phyloP scores from a whole-genome alignment of 176 grass and related monocot species.

The Melocanna baccifera region DNA sequence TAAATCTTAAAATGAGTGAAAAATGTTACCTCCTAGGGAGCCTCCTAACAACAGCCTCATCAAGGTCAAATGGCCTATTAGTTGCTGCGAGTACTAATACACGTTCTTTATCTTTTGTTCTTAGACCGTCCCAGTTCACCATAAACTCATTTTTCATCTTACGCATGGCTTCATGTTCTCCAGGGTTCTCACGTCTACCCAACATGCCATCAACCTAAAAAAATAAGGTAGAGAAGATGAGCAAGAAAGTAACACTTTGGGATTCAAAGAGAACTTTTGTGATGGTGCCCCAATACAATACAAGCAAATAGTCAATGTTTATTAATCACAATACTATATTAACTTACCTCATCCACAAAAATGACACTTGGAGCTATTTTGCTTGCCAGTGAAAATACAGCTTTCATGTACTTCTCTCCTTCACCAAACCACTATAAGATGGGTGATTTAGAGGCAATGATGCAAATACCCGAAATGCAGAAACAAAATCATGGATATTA shows the following conservation, averaged over 20 bases:
- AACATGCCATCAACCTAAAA: constrained; percentile 93
- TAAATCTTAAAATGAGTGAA: constrained; percentile 9
- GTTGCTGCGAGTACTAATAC: constrained; percentile 96
- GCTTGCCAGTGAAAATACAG: constrained; percentile 91
- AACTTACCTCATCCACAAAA: constrained; percentile 87
- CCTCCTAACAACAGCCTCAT: constrained; percentile 95
- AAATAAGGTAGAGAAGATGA: background rate
- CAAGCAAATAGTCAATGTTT: background rate
- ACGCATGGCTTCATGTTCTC: constrained; percentile 98
- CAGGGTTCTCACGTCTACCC: constrained; percentile 95
- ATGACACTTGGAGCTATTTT: constrained; percentile 97
- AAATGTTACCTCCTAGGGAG: constrained; percentile 75
- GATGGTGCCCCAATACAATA: background rate
- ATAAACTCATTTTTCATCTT: constrained; percentile 99
- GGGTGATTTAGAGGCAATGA: constrained; percentile 31
- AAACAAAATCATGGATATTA: background rate
- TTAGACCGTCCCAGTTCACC: constrained; percentile 98
- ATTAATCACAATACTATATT: constrained; percentile 3
- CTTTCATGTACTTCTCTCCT: constrained; percentile 96
- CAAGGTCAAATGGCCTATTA: constrained; percentile 98
- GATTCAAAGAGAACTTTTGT: background rate
- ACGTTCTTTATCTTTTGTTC: constrained; percentile 93
- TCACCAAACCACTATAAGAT: constrained; percentile 96
- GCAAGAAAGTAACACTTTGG: background rate
- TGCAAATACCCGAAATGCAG: background rate